Base-by-base conservation (phyloP, 2,329 filamentous ascomycete species). In the Paecilomyces sp. region DNA sequence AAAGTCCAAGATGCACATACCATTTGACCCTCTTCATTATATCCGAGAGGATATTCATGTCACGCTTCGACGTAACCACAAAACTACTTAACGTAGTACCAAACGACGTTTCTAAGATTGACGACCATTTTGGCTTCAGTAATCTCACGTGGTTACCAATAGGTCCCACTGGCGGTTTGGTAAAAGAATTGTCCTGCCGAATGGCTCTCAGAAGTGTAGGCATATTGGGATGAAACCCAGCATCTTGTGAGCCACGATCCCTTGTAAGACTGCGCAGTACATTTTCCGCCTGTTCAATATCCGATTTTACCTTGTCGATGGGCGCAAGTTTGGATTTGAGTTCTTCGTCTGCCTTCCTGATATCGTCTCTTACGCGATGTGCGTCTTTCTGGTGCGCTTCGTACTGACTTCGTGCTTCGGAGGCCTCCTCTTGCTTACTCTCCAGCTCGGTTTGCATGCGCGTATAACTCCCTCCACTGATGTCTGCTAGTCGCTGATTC, bases 131-230 rank as follows among this genome's bases (percentile, higher is more conserved):
- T 0, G 90, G 88, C 65, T 93, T 87, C 36, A 86, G 77, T 25
- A 99, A 78, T 64, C 86, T 87, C 57, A 99, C 82, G 68, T 94
- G 84, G 25, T 86, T 79, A 31, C 92, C 94, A 13, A 97, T 79
- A 0, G 94, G 94, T 0, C 94, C 94, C 34, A 97, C 80, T 1
- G 94, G 94, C 62, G 83, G 87, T 52, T 83, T 78, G 25, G 80
- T 77, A 69, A 95, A 97, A 0, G 86, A 80, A 2, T 63, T 73
- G 60, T 96, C 90, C n/a, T 79, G 77, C 5, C 85, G 80, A 62
- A 97, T 90, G n/a, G 82, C 82, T 57, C 76, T 80, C 6, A 95
- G 75, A 2, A 97, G 82, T 1, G 79, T 75, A 0, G 81, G 79
- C 67, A 95, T 83, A 50, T 81, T 82, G 0, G 74, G 71, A 51